These are phyloP conservation scores for Nidularia sp. DNA, from an alignment of 768 basidiomycete genomes.

Conservation along the genomic window DNA sequence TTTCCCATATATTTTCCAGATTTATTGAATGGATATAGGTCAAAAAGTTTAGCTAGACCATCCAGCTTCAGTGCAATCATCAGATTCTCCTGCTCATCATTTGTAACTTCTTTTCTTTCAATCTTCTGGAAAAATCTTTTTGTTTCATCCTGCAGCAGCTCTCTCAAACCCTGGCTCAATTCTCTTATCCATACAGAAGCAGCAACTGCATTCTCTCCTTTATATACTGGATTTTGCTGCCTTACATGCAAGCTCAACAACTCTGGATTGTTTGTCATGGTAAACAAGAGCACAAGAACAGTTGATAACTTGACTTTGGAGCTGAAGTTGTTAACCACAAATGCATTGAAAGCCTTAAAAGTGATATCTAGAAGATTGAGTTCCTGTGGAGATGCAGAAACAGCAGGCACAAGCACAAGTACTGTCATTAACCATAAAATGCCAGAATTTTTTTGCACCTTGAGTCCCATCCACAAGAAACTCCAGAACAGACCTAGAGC, in stretches of 20 bases:
- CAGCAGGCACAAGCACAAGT: neutral
- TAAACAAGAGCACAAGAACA: conserved; percentile 1
- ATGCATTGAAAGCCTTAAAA: neutral
- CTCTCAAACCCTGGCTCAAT: neutral
- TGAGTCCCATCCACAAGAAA: too few species aligned
- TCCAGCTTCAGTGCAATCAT: neutral
- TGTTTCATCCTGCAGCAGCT: neutral
- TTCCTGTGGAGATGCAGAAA: neutral
- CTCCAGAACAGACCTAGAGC: too few species aligned
- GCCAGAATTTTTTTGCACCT: too few species aligned
- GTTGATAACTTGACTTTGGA: neutral
- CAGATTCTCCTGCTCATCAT: neutral
- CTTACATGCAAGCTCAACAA: neutral
- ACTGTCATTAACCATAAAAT: neutral
- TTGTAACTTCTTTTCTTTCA: neutral
- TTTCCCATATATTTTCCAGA: neutral
- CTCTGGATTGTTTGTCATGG: neutral
- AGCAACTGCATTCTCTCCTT: neutral
- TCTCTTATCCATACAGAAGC: neutral
- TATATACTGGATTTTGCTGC: neutral
- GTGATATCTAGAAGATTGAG: neutral
- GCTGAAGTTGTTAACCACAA: conserved; percentile 1
- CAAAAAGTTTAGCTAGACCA: neutral
- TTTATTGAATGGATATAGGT: neutral
- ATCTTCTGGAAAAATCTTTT: neutral